Base-by-base conservation (phyloP, 345 rosid species). In the Citrus australasica region DNA sequence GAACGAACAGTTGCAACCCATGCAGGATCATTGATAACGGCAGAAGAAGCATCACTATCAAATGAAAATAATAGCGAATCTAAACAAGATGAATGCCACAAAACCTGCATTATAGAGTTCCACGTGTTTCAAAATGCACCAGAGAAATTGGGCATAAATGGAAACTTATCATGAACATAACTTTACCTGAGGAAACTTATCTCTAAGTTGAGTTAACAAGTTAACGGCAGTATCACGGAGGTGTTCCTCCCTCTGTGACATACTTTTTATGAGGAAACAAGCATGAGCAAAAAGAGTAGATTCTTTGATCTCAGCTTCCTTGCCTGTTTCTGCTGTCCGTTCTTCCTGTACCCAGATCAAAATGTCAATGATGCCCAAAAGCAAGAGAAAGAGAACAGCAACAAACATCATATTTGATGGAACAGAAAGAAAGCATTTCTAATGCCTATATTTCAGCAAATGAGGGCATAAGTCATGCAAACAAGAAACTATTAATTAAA, bases 211-310 rank as follows among this genome's bases (percentile, higher is more conserved):
- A 80, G 88, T 83, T 90, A 97, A 87, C 85, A 94, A 84, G 86
- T 92, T 93, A 71, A 89, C 92, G 79, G 98, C 84, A 81, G 91
- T 88, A 87, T 97, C 92, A 33, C 99, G 90, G 71, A 97, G 82
- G 82, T 90, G 93, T 80, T 93, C 98, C 87, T 97, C 99, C 81
- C 99, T 94, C 90, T 89, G 94, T 5, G 98, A 92, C 98, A 97
- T 85, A 83, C 94, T 89, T 87, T 92, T 92, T 69, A 97, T 93
- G 69, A 97, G 97, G 84, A 94, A 97, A 85, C 98, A 91, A 59
- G 93, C 87, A 86, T 97, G 99, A 74, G 92, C 87, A 80, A 81
- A 88, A 33, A 95, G 92, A 65, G 93, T 92, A 76, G 91, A 80
- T 79, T 97, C 99, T 85, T 98, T 92, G 75, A 83, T 88, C 77